phyloP scores from a whole-genome alignment of 192 early-diverging fungal species.

The Coemansia sp. region DNA sequence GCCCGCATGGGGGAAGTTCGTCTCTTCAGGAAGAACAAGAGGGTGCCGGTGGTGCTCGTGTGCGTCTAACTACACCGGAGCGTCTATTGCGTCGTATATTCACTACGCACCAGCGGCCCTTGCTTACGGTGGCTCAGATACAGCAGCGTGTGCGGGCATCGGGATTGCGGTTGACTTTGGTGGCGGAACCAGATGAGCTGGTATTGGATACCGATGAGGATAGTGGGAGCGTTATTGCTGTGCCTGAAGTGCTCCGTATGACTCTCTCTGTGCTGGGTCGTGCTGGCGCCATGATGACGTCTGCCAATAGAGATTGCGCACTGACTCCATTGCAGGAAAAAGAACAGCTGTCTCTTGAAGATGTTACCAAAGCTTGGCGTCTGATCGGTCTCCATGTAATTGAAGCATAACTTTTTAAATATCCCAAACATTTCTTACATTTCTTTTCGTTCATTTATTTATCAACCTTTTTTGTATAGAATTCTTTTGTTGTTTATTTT shows the following conservation, averaged over 20 bases:
- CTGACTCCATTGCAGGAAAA: constrained; percentile 38
- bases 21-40: constrained; percentile 14
- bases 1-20: constrained; percentile 27
- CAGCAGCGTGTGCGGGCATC: constrained; percentile 48
- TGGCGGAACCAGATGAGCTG: constrained; percentile 37
- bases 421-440: no score
- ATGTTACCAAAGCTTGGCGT: constrained; percentile 42
- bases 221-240: constrained; percentile 44
- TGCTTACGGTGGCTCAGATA: constrained; percentile 38
- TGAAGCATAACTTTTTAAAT: constrained; percentile 39
- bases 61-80: constrained; percentile 30
- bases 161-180: constrained; percentile 36
- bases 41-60: constrained; percentile 1
- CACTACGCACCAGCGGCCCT: constrained; percentile 48
- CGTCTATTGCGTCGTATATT: constrained; percentile 46
- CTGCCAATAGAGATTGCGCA: constrained; percentile 24
- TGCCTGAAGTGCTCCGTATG: constrained; percentile 49
- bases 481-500: background rate
- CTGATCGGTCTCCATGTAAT: constrained; percentile 47
- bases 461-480: constrained; percentile 2
- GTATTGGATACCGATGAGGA: constrained; percentile 44
- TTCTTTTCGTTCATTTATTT: no score
- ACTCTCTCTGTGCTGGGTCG: constrained; percentile 46
- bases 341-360: constrained; percentile 32
- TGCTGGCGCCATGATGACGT: constrained; percentile 12